Evolutionary conservation across 1,284 basidiomycete genomes (phyloP).

Genomic region (Stereum hirsutum): DNA sequence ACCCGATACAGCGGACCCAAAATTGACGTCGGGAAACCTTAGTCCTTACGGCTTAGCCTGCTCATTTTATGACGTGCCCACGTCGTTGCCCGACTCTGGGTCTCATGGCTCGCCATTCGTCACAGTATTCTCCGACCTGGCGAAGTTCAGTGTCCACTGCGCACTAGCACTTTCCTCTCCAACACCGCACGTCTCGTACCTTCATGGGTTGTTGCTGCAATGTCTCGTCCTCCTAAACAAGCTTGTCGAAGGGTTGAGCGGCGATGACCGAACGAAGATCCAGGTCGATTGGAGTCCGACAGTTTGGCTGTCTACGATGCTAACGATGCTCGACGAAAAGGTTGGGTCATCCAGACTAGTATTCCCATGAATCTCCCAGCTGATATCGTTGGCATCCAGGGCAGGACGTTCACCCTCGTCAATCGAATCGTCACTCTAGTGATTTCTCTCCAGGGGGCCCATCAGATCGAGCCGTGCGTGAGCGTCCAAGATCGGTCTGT

Average conservation of each 20-base stretch:
- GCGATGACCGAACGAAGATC: conserved; percentile 19
- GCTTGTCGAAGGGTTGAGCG: conserved; percentile 35
- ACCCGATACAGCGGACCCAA: conserved; percentile 33
- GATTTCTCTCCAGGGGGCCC: conserved; percentile 44
- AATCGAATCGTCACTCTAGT: conserved; percentile 56
- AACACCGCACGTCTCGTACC: conserved; percentile 17
- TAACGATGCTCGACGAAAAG: conserved; percentile 42
- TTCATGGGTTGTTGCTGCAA: conserved; percentile 40
- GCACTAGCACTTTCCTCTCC: conserved; percentile 27
- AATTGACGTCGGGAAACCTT: conserved; percentile 15
- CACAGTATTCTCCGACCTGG: conserved; percentile 45
- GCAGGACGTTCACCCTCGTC: conserved; percentile 55
- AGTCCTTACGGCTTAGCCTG: conserved; percentile 47
- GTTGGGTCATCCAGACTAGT: conserved; percentile 22
- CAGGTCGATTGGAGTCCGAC: conserved; percentile 45
- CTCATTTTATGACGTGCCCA: conserved; percentile 55
- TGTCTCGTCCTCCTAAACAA: conserved; percentile 40
- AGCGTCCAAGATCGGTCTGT: conserved; percentile 42
- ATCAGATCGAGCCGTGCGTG: conserved; percentile 41
- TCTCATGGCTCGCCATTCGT: conserved; percentile 41
- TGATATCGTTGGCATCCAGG: conserved; percentile 25
- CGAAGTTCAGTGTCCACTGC: conserved; percentile 35
- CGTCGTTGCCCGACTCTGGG: conserved; percentile 5
- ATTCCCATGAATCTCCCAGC: neutral
- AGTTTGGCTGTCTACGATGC: conserved; percentile 42